Base-by-base conservation (phyloP, 2,329 filamentous ascomycete species). In the Fusarium heterosporum region DNA sequence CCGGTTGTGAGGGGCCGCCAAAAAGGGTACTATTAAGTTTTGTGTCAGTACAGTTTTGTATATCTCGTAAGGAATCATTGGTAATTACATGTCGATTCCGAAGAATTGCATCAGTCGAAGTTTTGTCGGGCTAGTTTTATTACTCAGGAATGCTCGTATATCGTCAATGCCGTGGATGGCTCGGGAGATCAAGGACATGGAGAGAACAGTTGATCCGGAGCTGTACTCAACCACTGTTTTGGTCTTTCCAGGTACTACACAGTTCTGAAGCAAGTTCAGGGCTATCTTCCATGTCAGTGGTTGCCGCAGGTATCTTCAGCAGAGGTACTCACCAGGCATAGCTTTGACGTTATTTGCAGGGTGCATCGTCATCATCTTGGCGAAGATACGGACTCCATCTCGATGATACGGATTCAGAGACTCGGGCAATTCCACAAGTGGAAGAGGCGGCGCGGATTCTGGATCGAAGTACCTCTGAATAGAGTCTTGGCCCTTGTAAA, bases 331-430 rank as follows among this genome's bases (percentile, higher is more conserved):
- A 84, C 84, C 85, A 68, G 87, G 87, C 75, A 90, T 82, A 3
- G 84, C 82, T 72, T 90, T 90, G 66, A 90, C 87, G 46, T 90
- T 90, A 62, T 90, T 86, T 5, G 87, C 85, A 1, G 88, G 87
- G 68, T 87, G 85, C 79, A 85, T 85, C 3, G 85, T 87, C 82
- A 90, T 85, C 85, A 90, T 86, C 76, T 90, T 89, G 36, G 87
- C 87, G 64, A 88, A 89, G 51, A 90, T 87, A 12, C 85, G 82
- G 6, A 90, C 84, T 6, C 85, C 85, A 82, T 89, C 82, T 26
- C 81, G 64, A 19, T 82, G 79, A 63, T 83, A 86, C 4, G 87
- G 86, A 59, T 90, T 90, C 32, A 90, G 77, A 12, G 75, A 76
- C 16, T 80, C 78, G 0, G 87, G 87, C 4, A 90, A 76, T 75